Conservation (phyloP, 306 rosid species). For the Fragaria vesca region DNA sequence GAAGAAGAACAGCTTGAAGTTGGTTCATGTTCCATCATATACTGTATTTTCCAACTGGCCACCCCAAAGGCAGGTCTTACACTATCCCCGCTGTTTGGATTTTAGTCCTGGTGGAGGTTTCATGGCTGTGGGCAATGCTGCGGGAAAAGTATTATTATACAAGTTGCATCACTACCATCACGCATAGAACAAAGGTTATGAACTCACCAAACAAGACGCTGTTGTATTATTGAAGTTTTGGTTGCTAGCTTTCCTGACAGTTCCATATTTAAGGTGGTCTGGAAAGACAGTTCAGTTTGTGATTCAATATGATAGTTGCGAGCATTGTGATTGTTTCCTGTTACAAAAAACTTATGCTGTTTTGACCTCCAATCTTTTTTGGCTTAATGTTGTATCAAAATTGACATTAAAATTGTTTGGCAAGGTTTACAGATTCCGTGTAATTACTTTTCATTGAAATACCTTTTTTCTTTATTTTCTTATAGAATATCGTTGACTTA, state of each 20-base stretch:
- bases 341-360: background rate
- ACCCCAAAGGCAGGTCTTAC: conserved; percentile 38
- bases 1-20: conserved; percentile 68
- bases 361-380: background rate
- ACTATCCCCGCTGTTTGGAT: conserved; percentile 67
- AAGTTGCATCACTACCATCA: conserved; percentile 46
- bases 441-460: no score
- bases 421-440: background rate
- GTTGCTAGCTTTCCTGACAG: no score
- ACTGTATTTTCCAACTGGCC: conserved; percentile 89
- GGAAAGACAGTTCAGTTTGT: background rate
- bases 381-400: background rate
- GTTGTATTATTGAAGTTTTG: no score
- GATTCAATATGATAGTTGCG: background rate
- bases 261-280: background rate
- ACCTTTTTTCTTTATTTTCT: no score
- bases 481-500: background rate
- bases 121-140: conserved; percentile 77
- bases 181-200: conserved; percentile 26
- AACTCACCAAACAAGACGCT: no score
- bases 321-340: background rate
- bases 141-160: conserved; percentile 71
- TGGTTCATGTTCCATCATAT: conserved; percentile 69
- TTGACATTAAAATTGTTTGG: background rate
- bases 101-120: conserved; percentile 94